phyloP scores from a whole-genome alignment of 2,329 filamentous ascomycete genomes.

The Pochonia chlamydosporia region DNA sequence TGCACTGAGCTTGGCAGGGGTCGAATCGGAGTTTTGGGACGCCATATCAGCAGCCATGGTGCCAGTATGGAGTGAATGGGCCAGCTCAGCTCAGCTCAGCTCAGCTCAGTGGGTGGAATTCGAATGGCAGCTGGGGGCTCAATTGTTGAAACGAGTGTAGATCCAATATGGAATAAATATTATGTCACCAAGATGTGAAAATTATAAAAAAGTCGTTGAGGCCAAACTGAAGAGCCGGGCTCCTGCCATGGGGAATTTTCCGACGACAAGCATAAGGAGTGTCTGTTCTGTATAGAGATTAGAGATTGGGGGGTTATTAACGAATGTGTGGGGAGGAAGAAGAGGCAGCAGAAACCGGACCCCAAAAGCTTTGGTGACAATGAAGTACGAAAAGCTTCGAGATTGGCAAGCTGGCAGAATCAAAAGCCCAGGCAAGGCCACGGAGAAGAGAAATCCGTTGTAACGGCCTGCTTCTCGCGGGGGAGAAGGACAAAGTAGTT shows the following conservation, averaged over 20 bases:
- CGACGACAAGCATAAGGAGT: slow-evolving; percentile 4
- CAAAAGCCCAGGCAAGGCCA: neutral
- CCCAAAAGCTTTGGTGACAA: neutral
- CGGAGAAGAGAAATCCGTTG: neutral
- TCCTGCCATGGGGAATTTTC: slow-evolving; percentile 9
- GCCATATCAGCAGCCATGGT: slow-evolving; percentile 26
- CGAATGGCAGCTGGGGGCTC: neutral
- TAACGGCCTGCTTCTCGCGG: slow-evolving; percentile 1
- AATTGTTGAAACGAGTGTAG: slow-evolving; percentile 7
- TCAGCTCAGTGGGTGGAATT: neutral
- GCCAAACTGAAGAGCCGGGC: slow-evolving; percentile 2
- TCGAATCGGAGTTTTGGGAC: slow-evolving; percentile 28
- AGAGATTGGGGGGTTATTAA: neutral
- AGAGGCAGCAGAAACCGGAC: neutral
- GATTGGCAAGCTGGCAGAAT: neutral
- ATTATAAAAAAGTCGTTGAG: slow-evolving; percentile 3
- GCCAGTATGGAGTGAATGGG: too few relatives aligned
- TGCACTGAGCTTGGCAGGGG: slow-evolving; percentile 36
- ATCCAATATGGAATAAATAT: neutral
- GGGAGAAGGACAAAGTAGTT: neutral
- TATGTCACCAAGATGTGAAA: slow-evolving; percentile 4
- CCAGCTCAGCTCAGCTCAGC: too few relatives aligned
- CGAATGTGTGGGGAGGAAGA: neutral
- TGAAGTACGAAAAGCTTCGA: neutral
- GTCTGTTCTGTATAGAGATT: neutral